These are phyloP conservation scores for Blastobotrys arbuscula DNA, from an alignment of 1,139 yeast genomes.

Conservation along the genomic window DNA sequence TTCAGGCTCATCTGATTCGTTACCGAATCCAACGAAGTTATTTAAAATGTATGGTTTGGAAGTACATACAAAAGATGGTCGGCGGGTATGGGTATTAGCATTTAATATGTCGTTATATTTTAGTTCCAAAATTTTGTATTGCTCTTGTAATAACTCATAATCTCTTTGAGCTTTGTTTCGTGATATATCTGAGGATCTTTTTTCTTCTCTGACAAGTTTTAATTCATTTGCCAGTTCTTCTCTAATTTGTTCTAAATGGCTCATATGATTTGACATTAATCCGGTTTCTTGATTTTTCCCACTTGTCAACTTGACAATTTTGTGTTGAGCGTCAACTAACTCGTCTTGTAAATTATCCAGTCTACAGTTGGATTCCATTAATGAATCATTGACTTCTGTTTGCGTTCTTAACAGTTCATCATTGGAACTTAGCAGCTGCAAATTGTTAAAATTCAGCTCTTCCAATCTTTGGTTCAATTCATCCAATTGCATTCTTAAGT, in stretches of 20 bases:
- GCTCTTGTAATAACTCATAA: constrained; percentile 22
- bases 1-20: neutral
- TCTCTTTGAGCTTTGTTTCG: constrained; percentile 24
- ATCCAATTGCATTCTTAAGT: constrained; percentile 19
- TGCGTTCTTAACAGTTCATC: constrained; percentile 22
- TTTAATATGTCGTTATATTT: neutral
- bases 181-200: constrained; percentile 20
- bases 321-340: constrained; percentile 17
- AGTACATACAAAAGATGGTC: neutral
- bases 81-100: neutral
- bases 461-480: constrained; percentile 17
- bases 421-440: constrained; percentile 18
- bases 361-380: constrained; percentile 17
- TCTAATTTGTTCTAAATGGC: constrained; percentile 21
- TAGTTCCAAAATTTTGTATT: constrained; percentile 22
- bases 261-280: constrained; percentile 21
- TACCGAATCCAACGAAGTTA: neutral
- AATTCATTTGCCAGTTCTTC: constrained; percentile 22
- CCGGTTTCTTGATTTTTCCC: constrained; percentile 18
- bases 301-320: constrained; percentile 19
- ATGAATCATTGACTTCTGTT: constrained; percentile 17
- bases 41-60: neutral
- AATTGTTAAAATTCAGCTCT: constrained; percentile 17
- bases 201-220: constrained; percentile 17
- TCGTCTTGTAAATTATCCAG: constrained; percentile 17